These are phyloP conservation scores for Mucor sp. DNA, from an alignment of 371 early-diverging fungal species.

Conservation along the genomic window DNA sequence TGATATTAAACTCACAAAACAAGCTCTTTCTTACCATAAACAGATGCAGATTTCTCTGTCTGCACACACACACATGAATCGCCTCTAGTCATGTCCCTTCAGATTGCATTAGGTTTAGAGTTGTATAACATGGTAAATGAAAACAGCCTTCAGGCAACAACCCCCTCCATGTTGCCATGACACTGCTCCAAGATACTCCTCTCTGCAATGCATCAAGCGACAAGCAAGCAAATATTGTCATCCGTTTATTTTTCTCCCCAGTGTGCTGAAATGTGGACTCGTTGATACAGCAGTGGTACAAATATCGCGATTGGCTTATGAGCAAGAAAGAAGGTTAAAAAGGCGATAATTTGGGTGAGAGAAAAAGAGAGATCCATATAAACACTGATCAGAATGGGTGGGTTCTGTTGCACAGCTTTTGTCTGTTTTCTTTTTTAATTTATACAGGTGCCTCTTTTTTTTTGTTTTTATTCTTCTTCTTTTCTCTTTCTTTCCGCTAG, in stretches of 20 bases:
- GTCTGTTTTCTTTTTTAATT: neutral
- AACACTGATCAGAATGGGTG: constrained; percentile 8
- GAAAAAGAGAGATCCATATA: constrained; percentile 3
- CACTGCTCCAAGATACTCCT: no score
- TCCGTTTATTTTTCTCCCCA: neutral
- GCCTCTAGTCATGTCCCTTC: neutral
- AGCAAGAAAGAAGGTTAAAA: constrained; percentile 2
- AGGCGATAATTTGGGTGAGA: constrained; percentile 1
- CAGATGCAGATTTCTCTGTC: neutral
- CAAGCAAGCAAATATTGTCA: neutral
- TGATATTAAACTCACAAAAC: neutral
- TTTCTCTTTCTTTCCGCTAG: neutral
- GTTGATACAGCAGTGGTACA: neutral
- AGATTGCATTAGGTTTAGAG: neutral
- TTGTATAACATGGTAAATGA: neutral
- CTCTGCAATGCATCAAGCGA: no score
- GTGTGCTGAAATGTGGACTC: neutral
- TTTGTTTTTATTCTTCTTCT: neutral
- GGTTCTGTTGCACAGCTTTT: constrained; percentile 3
- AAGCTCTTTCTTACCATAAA: neutral
- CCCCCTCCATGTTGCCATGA: no score
- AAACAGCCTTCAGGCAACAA: neutral
- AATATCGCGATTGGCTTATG: constrained; percentile 1
- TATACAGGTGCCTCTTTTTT: neutral
- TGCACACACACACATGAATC: neutral